Conservation (phyloP, 208 protist species). For the Leishmania arabica region DNA sequence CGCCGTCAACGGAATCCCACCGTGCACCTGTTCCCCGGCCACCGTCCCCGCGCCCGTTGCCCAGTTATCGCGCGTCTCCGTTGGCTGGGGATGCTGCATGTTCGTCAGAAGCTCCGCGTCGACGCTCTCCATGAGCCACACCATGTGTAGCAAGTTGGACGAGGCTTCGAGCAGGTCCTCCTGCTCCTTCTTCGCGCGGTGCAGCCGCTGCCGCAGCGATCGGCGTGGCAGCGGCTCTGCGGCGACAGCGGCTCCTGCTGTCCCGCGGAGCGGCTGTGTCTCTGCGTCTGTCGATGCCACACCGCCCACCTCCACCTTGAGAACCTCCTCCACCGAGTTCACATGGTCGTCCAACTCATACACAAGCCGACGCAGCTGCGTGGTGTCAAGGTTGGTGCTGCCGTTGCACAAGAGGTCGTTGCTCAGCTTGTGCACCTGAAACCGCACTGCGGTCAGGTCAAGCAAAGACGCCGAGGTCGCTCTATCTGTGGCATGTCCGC, state of each 20-base stretch:
- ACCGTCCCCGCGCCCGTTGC: neutral
- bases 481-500: neutral
- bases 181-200: conserved; percentile 5
- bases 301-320: conserved; percentile 15
- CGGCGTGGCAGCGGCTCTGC: neutral
- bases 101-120: conserved; percentile 41
- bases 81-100: neutral
- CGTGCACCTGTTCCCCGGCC: neutral
- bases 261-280: neutral
- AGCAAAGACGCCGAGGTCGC: conserved; percentile 5
- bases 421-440: conserved; percentile 19
- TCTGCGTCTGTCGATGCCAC: neutral
- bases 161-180: conserved; percentile 18
- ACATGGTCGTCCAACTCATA: conserved; percentile 25
- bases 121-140: conserved; percentile 63
- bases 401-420: conserved; percentile 21
- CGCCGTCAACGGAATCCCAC: neutral
- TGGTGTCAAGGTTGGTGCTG: conserved; percentile 13
- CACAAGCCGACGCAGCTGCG: conserved; percentile 16
- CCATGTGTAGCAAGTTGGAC: conserved; percentile 56
- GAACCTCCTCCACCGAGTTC: conserved; percentile 15
- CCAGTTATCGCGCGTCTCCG: neutral
- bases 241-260: neutral
- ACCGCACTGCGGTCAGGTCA: conserved; percentile 15
- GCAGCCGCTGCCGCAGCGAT: conserved; percentile 13